Percentiles rank a stretch among this genome's conserved stretches.
Evolutionary conservation across 495 filamentous ascomycete genomes (phyloP).

Genomic region (Xylaria telfairii): DNA sequence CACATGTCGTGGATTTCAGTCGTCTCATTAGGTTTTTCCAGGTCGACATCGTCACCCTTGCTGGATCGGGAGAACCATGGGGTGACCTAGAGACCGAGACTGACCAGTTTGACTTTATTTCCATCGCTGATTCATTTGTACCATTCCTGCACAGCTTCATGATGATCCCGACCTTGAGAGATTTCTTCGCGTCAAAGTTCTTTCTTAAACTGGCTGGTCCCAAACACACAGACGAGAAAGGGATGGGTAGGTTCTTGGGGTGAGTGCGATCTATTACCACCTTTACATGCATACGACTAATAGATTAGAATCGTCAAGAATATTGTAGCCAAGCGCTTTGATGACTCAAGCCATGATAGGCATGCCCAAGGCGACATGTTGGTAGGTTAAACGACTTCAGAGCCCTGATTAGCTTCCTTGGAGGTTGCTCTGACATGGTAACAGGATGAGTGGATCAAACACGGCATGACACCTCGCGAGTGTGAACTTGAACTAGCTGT

Average conservation of each 20-base stretch:
- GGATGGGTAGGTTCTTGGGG: slow-evolving; percentile 45
- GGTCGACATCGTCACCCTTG: slow-evolving; percentile 54
- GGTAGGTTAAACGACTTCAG: slow-evolving; percentile 34
- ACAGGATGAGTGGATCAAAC: slow-evolving; percentile 43
- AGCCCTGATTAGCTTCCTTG: neutral
- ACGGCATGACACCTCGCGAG: slow-evolving; percentile 40
- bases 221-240: slow-evolving; percentile 57
- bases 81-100: slow-evolving; percentile 39
- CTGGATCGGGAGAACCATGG: slow-evolving; percentile 58
- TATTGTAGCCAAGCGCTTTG: slow-evolving; percentile 44
- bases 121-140: slow-evolving; percentile 42
- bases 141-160: slow-evolving; percentile 34
- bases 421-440: neutral
- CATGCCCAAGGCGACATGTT: slow-evolving; percentile 45
- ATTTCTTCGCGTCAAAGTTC: slow-evolving; percentile 45
- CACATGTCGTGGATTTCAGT: slow-evolving; percentile 50
- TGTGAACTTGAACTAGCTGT: slow-evolving; percentile 41
- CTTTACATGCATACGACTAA: slow-evolving; percentile 14
- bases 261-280: slow-evolving; percentile 29
- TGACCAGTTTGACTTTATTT: slow-evolving; percentile 58
- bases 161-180: slow-evolving; percentile 40
- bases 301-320: slow-evolving; percentile 36
- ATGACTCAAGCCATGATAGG: slow-evolving; percentile 32
- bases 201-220: slow-evolving; percentile 61
- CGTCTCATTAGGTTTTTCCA: slow-evolving; percentile 55